Conservation (phyloP, 1,284 basidiomycete genomes). For the Calocybe gambosa region DNA sequence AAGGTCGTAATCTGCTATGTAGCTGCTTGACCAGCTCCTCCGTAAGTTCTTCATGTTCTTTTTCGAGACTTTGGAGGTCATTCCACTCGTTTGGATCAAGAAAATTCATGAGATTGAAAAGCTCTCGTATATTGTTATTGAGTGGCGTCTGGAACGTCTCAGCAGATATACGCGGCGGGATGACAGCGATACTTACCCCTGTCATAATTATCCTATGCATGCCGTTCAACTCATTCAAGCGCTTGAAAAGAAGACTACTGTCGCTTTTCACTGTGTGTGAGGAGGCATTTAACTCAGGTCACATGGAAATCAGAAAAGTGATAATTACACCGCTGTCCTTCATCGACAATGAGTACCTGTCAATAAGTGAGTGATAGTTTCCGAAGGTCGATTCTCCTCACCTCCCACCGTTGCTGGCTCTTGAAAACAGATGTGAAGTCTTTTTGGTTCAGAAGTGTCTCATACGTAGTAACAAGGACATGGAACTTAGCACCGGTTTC, state of each 20-base stretch:
- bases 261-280: constrained; percentile 69
- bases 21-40: constrained; percentile 92
- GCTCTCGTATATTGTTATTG: constrained; percentile 96
- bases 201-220: constrained; percentile 89
- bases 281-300: not conserved
- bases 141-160: constrained; percentile 69
- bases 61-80: constrained; percentile 71
- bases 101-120: constrained; percentile 95
- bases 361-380: not conserved
- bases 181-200: constrained; percentile 45
- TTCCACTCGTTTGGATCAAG: constrained; percentile 80
- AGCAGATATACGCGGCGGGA: constrained; percentile 3
- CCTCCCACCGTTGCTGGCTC: constrained; percentile 84
- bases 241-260: constrained; percentile 74
- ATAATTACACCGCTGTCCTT: constrained; percentile 81
- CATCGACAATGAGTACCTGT: constrained; percentile 78
- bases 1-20: constrained; percentile 95
- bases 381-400: constrained; percentile 15
- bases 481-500: constrained; percentile 66
- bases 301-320: not conserved
- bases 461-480: constrained; percentile 88
- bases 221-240: constrained; percentile 74
- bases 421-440: constrained; percentile 77
- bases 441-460: constrained; percentile 58
- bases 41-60: constrained; percentile 70